These are phyloP conservation scores for Aureobasidium musti DNA, from an alignment of 2,329 filamentous ascomycete species.

Conservation along the genomic window DNA sequence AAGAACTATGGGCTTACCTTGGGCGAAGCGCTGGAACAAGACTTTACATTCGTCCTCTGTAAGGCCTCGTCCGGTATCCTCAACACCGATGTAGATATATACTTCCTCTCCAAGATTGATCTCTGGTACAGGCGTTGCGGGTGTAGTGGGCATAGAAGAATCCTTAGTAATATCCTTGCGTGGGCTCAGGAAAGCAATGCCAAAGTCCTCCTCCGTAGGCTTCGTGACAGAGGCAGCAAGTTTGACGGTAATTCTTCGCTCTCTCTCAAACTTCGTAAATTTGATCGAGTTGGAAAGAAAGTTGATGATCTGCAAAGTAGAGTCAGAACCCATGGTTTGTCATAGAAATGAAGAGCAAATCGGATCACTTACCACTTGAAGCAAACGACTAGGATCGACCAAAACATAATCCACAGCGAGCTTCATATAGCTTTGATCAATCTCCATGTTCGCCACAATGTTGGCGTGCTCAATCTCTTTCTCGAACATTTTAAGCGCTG, in stretches of 20 bases:
- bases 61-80: constrained; percentile 43
- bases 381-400: constrained; percentile 44
- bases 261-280: constrained; percentile 42
- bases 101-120: constrained; percentile 38
- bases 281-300: constrained; percentile 48
- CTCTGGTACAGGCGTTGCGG: background rate
- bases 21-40: constrained; percentile 67
- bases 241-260: constrained; percentile 43
- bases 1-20: constrained; percentile 55
- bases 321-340: background rate
- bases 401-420: constrained; percentile 41
- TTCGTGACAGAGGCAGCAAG: constrained; percentile 42
- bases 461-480: constrained; percentile 42
- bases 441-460: constrained; percentile 38
- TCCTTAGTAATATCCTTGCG: constrained; percentile 8
- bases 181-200: constrained; percentile 39
- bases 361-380: constrained; percentile 38
- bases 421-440: constrained; percentile 38
- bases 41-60: constrained; percentile 41
- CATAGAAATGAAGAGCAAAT: no score
- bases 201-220: constrained; percentile 39
- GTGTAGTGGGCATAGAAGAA: background rate
- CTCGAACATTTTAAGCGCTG: constrained; percentile 45
- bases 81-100: constrained; percentile 42
- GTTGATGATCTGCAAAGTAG: constrained; percentile 35